Evolutionary conservation across 208 protist species (phyloP), one percentile per base, ranked within the genome.

Genomic region (Leishmania mexicana): DNA sequence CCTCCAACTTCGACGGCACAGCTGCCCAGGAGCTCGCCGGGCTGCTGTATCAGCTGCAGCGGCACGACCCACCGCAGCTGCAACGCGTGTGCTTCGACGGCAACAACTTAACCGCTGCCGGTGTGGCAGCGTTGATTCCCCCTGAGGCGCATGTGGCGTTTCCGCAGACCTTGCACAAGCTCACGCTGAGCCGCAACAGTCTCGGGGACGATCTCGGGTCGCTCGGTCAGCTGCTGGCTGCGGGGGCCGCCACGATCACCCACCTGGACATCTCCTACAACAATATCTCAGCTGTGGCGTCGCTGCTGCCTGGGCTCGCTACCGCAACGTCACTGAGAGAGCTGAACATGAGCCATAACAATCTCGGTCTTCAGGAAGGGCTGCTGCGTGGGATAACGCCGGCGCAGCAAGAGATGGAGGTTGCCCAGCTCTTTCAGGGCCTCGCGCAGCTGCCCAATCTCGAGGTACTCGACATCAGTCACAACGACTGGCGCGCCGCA

Each of bases 331-430:
- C 81, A 11, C 84, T 97, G 21, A 42, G 62, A 3, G 81, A 87
- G 19, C 74, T 97, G 5, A 88, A 96, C 77, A 38, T 96, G 21
- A 92, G 91, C 10, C 92, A 97, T 83, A 97, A 97, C 80, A 81
- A 81, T 68, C 81, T 97, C 40, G 94, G 94, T 42, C 85, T 86
- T 60, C 88, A 94, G 79, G 79, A 89, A 49, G 71, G 71, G 11
- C 54, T 64, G 3, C 65, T 78, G 47, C 74, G 68, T 19, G 74
- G 78, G 1, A 42, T 81, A 1, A 42, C 83, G 0, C 57, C 81
- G 11, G 53, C 53, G 10, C 28, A 76, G 28, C 86, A 85, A 58
- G 75, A 85, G 80, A 68, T 17, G n/a, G 88, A 78, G 71, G 85
- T 95, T 7, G 73, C 45, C 28, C 62, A 84, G 45, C 80, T 95